Base-by-base conservation (phyloP, 202 grass and related monocot genomes). In the Carex sylvatica region DNA sequence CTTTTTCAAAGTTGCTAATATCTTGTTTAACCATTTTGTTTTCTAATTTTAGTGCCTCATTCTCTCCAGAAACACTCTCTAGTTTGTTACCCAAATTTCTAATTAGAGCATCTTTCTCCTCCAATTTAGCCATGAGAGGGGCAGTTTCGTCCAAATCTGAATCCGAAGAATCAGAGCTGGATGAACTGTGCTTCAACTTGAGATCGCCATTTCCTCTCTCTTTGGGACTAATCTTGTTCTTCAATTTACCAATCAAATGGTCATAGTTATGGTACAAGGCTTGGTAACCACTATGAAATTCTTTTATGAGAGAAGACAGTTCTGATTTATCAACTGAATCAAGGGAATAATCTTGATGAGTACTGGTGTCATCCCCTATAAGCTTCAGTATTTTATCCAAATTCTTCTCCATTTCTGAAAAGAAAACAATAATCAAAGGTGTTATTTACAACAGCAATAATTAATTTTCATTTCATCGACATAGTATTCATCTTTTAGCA, bases 281-380 rank as follows among this genome's bases (percentile, higher is more conserved):
- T 83, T 98, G 64, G 73, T 95, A 98, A 12, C 88, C 89, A 62
- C 91, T 90, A 47, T 95, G 90, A 82, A 98, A 91, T 61, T 88
- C 95, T 85, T 89, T 92, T 71, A 98, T 87, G 55, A 98, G 88
- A 79, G 90, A 94, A 64, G 90, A 85, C 23, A 98, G 61, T 63
- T 88, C 91, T 74, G 90, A 94, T 85, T 93, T 92, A 35, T 90
- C 71, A 65, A 88, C 46, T 22, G 76, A 70, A 75, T 87, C 85
- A 71, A 79, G 70, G 78, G 88, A 86, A 72, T 85, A 80, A 65
- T 86, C 86, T 80, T 82, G 8, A 66, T 76, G 42, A 66, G 30
- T 11, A 61, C 55, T 61, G 63, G 28, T 62, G 9, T 84, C 81
- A 75, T 98, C 85, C 44, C 70, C 90, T 71, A 98, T 78, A 46